phyloP scores from a whole-genome alignment of 495 filamentous ascomycete species.

The Neurospora sp. region DNA sequence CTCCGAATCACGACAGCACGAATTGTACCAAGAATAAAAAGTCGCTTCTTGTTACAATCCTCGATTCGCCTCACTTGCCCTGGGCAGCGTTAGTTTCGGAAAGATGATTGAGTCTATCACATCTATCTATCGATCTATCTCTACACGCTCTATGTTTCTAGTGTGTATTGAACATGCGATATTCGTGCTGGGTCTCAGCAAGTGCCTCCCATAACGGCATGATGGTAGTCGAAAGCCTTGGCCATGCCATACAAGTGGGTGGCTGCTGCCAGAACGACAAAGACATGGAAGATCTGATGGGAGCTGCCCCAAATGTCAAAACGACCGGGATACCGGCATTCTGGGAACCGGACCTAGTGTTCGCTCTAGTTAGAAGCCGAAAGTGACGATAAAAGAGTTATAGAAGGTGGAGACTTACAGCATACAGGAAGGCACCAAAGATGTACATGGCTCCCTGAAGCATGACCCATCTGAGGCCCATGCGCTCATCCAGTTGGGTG shows the following conservation, averaged over 20 bases:
- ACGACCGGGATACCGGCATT: constrained; percentile 48
- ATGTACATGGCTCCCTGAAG: constrained; percentile 77
- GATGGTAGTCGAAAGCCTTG: constrained; percentile 40
- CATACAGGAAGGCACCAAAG: constrained; percentile 75
- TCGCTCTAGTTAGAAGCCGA: not conserved
- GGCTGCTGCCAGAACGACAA: constrained; percentile 57
- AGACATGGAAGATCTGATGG: constrained; percentile 72
- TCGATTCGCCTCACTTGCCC: not conserved
- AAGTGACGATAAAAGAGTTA: not conserved
- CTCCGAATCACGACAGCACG: not conserved
- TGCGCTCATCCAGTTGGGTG: constrained; percentile 44
- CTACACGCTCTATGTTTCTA: not conserved
- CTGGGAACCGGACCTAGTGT: constrained; percentile 44
- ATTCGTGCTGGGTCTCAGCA: constrained; percentile 11
- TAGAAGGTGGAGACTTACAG: constrained; percentile 23
- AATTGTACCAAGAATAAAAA: not conserved
- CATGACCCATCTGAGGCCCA: constrained; percentile 74
- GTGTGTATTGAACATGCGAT: not conserved
- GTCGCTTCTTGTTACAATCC: not conserved
- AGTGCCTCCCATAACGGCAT: constrained; percentile 26
- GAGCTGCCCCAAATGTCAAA: constrained; percentile 74
- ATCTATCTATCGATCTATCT: not conserved
- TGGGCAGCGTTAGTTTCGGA: not conserved
- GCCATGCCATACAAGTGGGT: constrained; percentile 54
- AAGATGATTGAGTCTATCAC: not conserved